Evolutionary conservation across 1,284 basidiomycete genomes (phyloP), one percentile per base, ranked within the genome.

Genomic region (Athelia sp.): DNA sequence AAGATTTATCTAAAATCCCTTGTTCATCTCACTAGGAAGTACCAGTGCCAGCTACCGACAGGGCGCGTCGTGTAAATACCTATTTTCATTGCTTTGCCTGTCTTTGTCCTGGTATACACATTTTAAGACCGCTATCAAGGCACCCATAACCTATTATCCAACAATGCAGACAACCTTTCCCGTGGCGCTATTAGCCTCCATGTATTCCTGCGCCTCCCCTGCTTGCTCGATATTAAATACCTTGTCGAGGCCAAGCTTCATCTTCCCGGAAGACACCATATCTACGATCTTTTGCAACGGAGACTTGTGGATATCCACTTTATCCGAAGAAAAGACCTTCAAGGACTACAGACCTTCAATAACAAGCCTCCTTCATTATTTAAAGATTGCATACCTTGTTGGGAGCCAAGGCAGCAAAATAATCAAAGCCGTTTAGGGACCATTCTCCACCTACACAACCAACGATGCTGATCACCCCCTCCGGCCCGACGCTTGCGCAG

Each of bases 131-230:
- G n/a, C n/a, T n/a, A n/a, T n/a, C n/a, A n/a, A n/a, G n/a, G n/a
- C n/a, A n/a, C n/a, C 26, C 26, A 13, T 29, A 29, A 29, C 26
- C 26, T 29, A 4, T 54, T 32, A 56, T 42, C 60, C 54, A 3
- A 60, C 53, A 9, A 62, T 32, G 48, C 56, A 60, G 21, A 59
- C 59, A 3, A 59, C 55, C 34, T 61, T 59, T 14, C 58, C 57
- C 10, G 58, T 54, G 1, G 56, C 61, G 18, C 50, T 48, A 43
- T 62, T 62, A 1, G 55, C 49, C 34, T 62, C 59, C 55, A 59
- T 56, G 47, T 56, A 60, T 4, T 46, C 54, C 9, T 62, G 60
- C 2, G 56, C 55, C 14, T 52, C 38, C 4, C 51, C 54, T 2
- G 52, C 54, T 2, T 54, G 49, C 15, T 59, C 48, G 23, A 59